These are phyloP conservation scores for Phytophthora constricta DNA, from an alignment of 352 stramenopile genomes.

Conservation along the genomic window DNA sequence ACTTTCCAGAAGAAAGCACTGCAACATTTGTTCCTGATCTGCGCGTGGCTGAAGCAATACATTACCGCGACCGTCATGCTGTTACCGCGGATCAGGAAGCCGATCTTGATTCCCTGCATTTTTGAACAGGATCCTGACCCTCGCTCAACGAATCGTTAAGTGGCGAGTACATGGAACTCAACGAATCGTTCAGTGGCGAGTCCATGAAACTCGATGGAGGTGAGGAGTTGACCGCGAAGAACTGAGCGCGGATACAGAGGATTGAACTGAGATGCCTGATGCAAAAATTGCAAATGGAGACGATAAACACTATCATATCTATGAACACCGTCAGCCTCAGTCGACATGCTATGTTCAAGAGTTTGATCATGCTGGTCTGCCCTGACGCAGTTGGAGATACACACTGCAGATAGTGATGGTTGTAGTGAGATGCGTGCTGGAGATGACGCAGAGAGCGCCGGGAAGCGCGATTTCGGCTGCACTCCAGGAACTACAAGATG, in stretches of 20 bases:
- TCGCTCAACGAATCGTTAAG: background rate
- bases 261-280: background rate
- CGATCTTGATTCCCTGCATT: background rate
- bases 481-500: background rate
- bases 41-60: background rate
- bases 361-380: background rate
- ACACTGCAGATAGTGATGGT: background rate
- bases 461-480: background rate
- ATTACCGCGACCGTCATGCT: background rate
- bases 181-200: too few species aligned
- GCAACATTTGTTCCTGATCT: conserved; percentile 12
- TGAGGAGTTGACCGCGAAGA: background rate
- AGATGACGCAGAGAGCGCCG: background rate
- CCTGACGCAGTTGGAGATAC: background rate
- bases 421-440: background rate
- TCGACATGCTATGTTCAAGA: background rate
- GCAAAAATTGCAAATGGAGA: background rate
- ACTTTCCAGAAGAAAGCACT: conserved; percentile 9
- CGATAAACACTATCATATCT: background rate
- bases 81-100: background rate
- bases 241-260: background rate
- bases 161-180: background rate
- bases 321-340: background rate
- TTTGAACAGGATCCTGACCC: too few species aligned
- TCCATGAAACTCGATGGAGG: too few species aligned